Evolutionary conservation across 1,284 basidiomycete genomes (phyloP).

Genomic region (Apiotrichum mycotoxinovorans): DNA sequence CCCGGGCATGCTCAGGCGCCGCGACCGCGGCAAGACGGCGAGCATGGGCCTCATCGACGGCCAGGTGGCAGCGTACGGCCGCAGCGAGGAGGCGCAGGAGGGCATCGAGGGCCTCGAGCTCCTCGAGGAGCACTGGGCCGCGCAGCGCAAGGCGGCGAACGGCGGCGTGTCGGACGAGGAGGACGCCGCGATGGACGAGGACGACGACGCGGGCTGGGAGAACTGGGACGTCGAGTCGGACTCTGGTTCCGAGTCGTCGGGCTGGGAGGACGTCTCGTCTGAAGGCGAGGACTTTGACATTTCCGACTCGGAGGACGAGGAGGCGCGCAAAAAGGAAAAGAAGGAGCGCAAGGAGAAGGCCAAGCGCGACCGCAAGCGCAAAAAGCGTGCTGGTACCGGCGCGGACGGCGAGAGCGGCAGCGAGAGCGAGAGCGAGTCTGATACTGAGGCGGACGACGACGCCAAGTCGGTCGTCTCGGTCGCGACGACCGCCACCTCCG

Average conservation of each 20-base stretch:
- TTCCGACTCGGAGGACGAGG: conserved; percentile 81
- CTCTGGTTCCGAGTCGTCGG: conserved; percentile 62
- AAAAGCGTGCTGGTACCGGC: conserved; percentile 26
- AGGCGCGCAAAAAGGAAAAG: conserved; percentile 26
- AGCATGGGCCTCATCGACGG: conserved; percentile 65
- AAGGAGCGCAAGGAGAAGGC: conserved; percentile 62
- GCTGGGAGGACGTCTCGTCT: conserved; percentile 82
- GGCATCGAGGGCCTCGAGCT: conserved; percentile 92
- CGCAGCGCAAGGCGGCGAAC: conserved; percentile 63
- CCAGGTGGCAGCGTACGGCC: conserved; percentile 75
- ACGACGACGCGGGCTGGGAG: conserved; percentile 73
- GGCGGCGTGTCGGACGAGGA: conserved; percentile 53
- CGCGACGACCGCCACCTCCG: conserved; percentile 40
- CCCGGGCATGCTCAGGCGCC: conserved; percentile 82
- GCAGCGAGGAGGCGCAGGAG: conserved; percentile 62
- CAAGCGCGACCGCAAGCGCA: conserved; percentile 28
- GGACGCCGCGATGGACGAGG: conserved; percentile 53
- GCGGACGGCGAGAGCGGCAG: conserved; percentile 39
- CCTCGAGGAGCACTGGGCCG: conserved; percentile 77
- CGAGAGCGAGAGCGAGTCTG: conserved; percentile 26
- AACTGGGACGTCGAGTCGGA: conserved; percentile 85
- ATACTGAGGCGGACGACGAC: conserved; percentile 38
- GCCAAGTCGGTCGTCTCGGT: conserved; percentile 41
- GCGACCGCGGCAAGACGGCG: conserved; percentile 82
- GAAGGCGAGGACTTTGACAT: conserved; percentile 70